Conservation (phyloP, 306 rosid species). For the Aeschynomene evenia region DNA sequence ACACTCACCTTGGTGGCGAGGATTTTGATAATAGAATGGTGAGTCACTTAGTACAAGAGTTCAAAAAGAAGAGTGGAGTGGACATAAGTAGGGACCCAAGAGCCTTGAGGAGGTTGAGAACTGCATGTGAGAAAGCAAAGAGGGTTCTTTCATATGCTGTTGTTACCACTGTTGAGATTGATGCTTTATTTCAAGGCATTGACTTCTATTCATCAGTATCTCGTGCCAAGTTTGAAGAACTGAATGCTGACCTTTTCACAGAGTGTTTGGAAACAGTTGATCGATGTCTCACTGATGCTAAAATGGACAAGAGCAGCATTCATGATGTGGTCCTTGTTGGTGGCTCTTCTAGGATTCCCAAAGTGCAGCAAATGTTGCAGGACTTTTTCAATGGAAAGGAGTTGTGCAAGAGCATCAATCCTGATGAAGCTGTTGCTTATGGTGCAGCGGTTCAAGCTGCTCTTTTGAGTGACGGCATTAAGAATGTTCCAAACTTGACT, state of each 20-base stretch:
- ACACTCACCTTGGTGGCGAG: slow-evolving; percentile 30
- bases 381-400: slow-evolving; percentile 47
- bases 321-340: slow-evolving; percentile 57
- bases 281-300: slow-evolving; percentile 45
- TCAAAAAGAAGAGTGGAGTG: background rate
- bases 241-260: slow-evolving; percentile 24
- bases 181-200: background rate
- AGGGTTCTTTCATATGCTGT: background rate
- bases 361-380: slow-evolving; percentile 45
- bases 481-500: slow-evolving; percentile 34
- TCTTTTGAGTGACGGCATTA: slow-evolving; percentile 38
- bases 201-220: background rate
- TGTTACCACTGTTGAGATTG: background rate
- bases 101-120: slow-evolving; percentile 17
- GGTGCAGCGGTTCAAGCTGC: slow-evolving; percentile 63
- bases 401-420: slow-evolving; percentile 50
- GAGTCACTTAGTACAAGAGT: background rate
- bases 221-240: slow-evolving; percentile 15
- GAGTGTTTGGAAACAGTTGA: slow-evolving; percentile 45
- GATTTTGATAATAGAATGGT: slow-evolving; percentile 31
- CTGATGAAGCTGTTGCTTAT: slow-evolving; percentile 60
- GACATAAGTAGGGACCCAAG: slow-evolving; percentile 12
- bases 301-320: slow-evolving; percentile 43
- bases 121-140: background rate
- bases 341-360: slow-evolving; percentile 57